Evolutionary conservation across 1,284 basidiomycete genomes (phyloP).

Genomic region (Serendipita sp.): DNA sequence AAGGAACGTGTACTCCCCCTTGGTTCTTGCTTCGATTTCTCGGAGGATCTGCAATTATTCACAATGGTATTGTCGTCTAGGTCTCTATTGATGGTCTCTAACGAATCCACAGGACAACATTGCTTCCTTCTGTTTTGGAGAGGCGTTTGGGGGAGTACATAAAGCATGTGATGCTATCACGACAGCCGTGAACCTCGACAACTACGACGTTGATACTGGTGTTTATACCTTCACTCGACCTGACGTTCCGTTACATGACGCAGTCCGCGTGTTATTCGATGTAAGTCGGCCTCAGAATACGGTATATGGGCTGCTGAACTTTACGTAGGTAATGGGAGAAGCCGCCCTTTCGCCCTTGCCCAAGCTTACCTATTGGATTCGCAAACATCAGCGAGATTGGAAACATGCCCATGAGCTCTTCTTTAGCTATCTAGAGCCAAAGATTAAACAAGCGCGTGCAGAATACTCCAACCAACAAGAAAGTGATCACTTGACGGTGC

Average conservation of each 20-base stretch:
- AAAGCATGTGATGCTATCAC: neutral
- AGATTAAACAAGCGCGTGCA: neutral
- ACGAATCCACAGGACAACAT: neutral
- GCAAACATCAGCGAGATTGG: neutral
- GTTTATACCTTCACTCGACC: neutral
- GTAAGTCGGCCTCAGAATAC: neutral
- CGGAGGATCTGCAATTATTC: neutral
- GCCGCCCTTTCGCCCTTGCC: neutral
- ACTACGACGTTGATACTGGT: neutral
- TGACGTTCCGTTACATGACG: conserved; percentile 1
- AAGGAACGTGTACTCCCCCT: neutral
- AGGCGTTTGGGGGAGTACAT: neutral
- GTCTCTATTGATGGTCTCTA: neutral
- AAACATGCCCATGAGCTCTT: conserved; percentile 1
- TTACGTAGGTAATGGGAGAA: neutral
- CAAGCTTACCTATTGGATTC: neutral
- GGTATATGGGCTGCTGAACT: neutral
- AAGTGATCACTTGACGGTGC: neutral
- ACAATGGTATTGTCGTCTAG: neutral
- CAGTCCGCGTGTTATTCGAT: conserved; percentile 4
- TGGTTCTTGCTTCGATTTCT: neutral
- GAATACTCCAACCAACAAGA: neutral
- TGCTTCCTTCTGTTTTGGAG: neutral
- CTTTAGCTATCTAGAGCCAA: neutral
- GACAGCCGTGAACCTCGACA: neutral